A percentile compares a stretch with the other conserved stretches of the same genome.
These are phyloP conservation scores for Tritrichomonas musculus DNA, from an alignment of 208 protist genomes.

Conservation along the genomic window DNA sequence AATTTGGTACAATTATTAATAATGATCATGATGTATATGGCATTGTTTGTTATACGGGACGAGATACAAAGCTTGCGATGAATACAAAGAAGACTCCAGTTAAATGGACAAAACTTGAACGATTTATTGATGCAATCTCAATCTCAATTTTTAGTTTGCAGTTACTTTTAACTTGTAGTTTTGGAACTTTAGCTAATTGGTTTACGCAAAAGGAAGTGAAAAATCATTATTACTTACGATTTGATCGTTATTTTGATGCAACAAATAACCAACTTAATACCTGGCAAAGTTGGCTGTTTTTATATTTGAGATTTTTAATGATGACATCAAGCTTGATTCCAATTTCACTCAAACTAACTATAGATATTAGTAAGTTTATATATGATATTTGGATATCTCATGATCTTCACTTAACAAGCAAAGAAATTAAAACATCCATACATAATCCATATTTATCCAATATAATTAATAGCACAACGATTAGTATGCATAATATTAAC, in stretches of 20 bases:
- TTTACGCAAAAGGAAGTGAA: conserved; percentile 48
- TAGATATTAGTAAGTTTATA: conserved; percentile 80
- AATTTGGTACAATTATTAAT: conserved; percentile 41
- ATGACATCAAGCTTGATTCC: conserved; percentile 87
- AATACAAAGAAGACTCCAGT: conserved; percentile 69
- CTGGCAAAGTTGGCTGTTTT: conserved; percentile 42
- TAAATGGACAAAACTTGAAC: conserved; percentile 80
- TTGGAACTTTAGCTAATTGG: conserved; percentile 66
- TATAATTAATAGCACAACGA: too few species aligned
- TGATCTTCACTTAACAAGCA: conserved; percentile 56
- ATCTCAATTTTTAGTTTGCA: conserved; percentile 74
- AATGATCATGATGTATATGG: conserved; percentile 67
- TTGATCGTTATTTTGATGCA: neutral
- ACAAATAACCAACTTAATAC: too few species aligned
- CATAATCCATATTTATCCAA: too few species aligned
- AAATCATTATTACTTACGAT: conserved; percentile 62
- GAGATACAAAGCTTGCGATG: conserved; percentile 79
- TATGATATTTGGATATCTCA: conserved; percentile 74
- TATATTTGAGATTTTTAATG: conserved; percentile 77
- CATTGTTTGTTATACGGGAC: conserved; percentile 79
- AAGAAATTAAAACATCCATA: neutral
- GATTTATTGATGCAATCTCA: conserved; percentile 66
- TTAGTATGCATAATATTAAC: too few species aligned
- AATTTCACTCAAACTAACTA: conserved; percentile 82
- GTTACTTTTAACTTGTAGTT: conserved; percentile 60